Percentiles rank a stretch among this genome's conserved stretches.
Conservation (phyloP, 176 grass and related monocot species). For the Ensete ventricosum region DNA sequence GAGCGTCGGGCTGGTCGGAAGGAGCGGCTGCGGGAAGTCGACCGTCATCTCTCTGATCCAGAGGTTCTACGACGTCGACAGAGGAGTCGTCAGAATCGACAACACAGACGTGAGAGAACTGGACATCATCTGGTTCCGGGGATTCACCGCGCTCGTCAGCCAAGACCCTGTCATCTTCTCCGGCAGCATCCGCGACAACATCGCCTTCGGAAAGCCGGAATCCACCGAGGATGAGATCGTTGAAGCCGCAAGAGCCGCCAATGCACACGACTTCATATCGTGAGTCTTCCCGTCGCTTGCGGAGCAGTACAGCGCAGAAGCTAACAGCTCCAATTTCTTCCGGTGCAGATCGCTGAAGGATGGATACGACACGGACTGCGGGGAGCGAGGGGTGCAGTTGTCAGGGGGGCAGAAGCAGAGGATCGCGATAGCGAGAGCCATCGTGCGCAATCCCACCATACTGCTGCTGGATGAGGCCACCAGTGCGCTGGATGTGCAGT, state of each 20-base stretch:
- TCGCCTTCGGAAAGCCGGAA: conserved; percentile 91
- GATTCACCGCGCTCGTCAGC: conserved; percentile 82
- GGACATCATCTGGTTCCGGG: conserved; percentile 78
- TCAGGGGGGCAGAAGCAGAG: conserved; percentile 95
- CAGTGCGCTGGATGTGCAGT: conserved; percentile 90
- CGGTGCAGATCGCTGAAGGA: conserved; percentile 78
- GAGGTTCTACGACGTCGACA: conserved; percentile 93
- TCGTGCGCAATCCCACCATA: conserved; percentile 80
- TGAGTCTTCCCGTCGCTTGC: conserved; percentile 25
- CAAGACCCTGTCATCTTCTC: conserved; percentile 96
- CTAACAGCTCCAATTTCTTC: not conserved
- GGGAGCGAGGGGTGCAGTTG: conserved; percentile 73
- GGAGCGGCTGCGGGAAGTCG: conserved; percentile 94
- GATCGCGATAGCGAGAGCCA: conserved; percentile 91
- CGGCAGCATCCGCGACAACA: conserved; percentile 74
- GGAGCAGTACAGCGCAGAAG: too few relatives aligned
- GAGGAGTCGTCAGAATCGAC: conserved; percentile 64
- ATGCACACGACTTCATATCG: conserved; percentile 96
- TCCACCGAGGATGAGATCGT: conserved; percentile 78
- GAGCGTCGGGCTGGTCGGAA: conserved; percentile 78
- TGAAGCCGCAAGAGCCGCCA: conserved; percentile 78
- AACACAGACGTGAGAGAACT: conserved; percentile 67
- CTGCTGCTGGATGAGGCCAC: conserved; percentile 96
- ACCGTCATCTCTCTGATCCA: conserved; percentile 92
- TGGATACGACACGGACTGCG: conserved; percentile 78